These are phyloP conservation scores for Triangularia verruculosa DNA, from an alignment of 2,329 filamentous ascomycete genomes.

Conservation along the genomic window DNA sequence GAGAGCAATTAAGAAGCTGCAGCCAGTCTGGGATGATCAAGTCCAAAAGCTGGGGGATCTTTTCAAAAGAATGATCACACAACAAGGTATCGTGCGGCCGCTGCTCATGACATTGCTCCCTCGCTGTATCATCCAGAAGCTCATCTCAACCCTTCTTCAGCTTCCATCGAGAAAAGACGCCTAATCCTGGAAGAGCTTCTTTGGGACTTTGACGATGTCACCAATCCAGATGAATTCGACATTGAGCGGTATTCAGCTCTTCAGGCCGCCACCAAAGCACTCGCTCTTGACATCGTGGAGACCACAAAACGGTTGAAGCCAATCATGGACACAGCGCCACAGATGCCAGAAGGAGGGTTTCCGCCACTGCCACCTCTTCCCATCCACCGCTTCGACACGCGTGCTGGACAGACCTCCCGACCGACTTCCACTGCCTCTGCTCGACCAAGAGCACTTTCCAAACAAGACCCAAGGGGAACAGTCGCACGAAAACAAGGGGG, in stretches of 20 bases:
- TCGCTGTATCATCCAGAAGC: constrained; percentile 1
- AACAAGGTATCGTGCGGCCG: constrained; percentile 32
- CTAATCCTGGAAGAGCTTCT: constrained; percentile 39
- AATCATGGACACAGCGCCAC: constrained; percentile 18
- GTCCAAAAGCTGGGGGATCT: constrained; percentile 37
- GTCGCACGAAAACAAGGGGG: background rate
- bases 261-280: constrained; percentile 39
- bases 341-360: constrained; percentile 23
- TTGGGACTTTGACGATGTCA: constrained; percentile 45
- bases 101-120: background rate
- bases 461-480: background rate
- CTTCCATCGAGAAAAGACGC: constrained; percentile 32
- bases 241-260: constrained; percentile 36
- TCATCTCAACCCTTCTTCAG: constrained; percentile 16
- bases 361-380: constrained; percentile 32
- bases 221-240: constrained; percentile 38
- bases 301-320: constrained; percentile 36
- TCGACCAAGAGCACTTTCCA: constrained; percentile 4
- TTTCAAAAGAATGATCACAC: constrained; percentile 36
- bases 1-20: constrained; percentile 37
- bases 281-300: constrained; percentile 41
- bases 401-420: constrained; percentile 7
- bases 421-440: constrained; percentile 1
- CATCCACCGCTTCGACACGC: constrained; percentile 2
- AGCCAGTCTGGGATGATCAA: constrained; percentile 39